These are phyloP conservation scores for Epichloe baconii DNA, from an alignment of 2,329 filamentous ascomycete species.

Conservation along the genomic window DNA sequence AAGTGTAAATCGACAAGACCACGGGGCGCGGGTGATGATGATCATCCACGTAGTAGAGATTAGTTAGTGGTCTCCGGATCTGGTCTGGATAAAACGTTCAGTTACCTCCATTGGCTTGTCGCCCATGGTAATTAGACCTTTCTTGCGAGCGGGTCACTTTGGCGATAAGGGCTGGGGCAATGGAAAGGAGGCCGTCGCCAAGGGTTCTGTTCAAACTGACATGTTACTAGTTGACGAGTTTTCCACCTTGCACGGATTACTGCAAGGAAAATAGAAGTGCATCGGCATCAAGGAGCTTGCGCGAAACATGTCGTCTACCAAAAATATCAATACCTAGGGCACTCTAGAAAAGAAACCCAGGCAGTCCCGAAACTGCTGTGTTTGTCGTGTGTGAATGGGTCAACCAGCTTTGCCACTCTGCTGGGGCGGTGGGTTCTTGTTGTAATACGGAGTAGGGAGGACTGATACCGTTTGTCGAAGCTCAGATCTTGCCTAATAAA, in stretches of 20 bases:
- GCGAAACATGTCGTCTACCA: not conserved
- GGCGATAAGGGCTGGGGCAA: not conserved
- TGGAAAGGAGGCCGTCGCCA: no score
- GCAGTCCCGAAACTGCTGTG: not conserved
- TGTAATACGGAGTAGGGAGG: not conserved
- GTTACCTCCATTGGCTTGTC: not conserved
- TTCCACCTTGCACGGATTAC: not conserved
- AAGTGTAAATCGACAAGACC: not conserved
- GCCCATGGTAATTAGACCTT: not conserved
- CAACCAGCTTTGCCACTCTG: not conserved
- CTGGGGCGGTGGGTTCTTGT: no score
- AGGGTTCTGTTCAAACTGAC: not conserved
- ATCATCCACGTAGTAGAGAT: not conserved
- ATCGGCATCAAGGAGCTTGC: not conserved
- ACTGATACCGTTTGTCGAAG: not conserved
- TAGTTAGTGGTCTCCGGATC: not conserved
- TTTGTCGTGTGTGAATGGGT: not conserved
- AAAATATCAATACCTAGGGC: not conserved
- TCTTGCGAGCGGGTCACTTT: not conserved
- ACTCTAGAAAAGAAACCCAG: not conserved
- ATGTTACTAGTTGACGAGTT: not conserved
- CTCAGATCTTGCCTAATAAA: not conserved
- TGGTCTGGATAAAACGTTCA: not conserved
- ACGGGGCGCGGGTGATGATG: not conserved
- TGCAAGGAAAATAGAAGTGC: no score